Evolutionary conservation across 2,329 filamentous ascomycete genomes (phyloP).

Genomic region (Ophiostoma himal-ulmi): DNA sequence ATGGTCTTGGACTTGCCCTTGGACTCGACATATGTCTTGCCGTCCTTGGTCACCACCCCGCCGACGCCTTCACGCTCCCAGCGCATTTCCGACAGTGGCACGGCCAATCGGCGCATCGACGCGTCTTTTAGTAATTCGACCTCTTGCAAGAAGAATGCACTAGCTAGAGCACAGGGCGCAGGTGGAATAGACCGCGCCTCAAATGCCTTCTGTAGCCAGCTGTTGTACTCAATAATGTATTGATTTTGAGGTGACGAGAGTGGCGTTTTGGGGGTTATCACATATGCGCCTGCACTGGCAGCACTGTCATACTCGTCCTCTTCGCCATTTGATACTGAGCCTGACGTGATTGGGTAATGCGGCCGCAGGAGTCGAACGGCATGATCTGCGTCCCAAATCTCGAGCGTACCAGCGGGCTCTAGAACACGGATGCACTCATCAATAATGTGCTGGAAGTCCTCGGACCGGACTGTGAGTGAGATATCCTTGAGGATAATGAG

Average conservation of each 20-base stretch:
- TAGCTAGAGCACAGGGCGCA: slow-evolving; percentile 72
- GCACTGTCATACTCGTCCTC: slow-evolving; percentile 60
- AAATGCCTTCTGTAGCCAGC: slow-evolving; percentile 71
- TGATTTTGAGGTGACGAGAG: slow-evolving; percentile 75
- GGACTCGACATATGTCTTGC: slow-evolving; percentile 54
- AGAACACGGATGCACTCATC: slow-evolving; percentile 75
- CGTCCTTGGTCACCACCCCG: slow-evolving; percentile 55
- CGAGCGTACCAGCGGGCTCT: slow-evolving; percentile 69
- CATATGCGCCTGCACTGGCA: slow-evolving; percentile 69
- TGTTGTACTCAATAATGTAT: slow-evolving; percentile 76
- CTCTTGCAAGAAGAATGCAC: slow-evolving; percentile 75
- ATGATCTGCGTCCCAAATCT: slow-evolving; percentile 87
- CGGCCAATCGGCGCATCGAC: slow-evolving; percentile 71
- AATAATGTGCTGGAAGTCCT: slow-evolving; percentile 50
- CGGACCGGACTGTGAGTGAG: slow-evolving; percentile 58
- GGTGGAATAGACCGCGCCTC: slow-evolving; percentile 63
- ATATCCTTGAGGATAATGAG: slow-evolving; percentile 84
- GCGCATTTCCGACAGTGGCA: slow-evolving; percentile 75
- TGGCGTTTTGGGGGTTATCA: slow-evolving; percentile 75
- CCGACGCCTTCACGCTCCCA: slow-evolving; percentile 77
- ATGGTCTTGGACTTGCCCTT: slow-evolving; percentile 27
- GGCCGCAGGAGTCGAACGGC: slow-evolving; percentile 76
- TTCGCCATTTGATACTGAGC: slow-evolving; percentile 30
- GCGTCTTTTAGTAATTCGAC: slow-evolving; percentile 64
- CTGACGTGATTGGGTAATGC: slow-evolving; percentile 51